phyloP scores from a whole-genome alignment of 2,329 filamentous ascomycete genomes.

The Aureobasidium sp. region DNA sequence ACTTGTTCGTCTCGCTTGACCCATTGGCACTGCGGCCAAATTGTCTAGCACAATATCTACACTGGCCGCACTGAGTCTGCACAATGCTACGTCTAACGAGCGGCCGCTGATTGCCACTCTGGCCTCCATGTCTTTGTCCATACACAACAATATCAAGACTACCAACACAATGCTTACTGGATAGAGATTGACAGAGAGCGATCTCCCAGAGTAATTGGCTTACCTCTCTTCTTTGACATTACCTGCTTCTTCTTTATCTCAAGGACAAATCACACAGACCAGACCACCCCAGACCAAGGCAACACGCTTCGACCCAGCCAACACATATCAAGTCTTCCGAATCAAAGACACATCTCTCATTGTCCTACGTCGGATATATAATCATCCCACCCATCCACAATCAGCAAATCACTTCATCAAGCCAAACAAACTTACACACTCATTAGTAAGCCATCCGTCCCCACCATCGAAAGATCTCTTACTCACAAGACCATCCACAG shows the following conservation, averaged over 20 bases:
- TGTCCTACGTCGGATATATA: background rate
- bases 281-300: background rate
- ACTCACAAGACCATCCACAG: background rate
- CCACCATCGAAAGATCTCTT: background rate
- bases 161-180: background rate
- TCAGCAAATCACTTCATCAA: background rate
- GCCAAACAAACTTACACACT: slow-evolving; percentile 3
- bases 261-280: background rate
- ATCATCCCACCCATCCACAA: background rate
- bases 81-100: background rate
- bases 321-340: background rate
- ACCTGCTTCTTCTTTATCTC: background rate
- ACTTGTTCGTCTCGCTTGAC: background rate
- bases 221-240: background rate
- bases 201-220: background rate
- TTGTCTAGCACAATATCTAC: background rate
- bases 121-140: background rate
- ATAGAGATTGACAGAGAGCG: background rate
- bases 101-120: background rate
- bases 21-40: background rate
- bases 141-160: slow-evolving; percentile 5
- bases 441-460: background rate
- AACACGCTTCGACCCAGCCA: background rate
- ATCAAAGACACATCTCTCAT: background rate
- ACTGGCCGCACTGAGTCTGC: no score